Percentiles rank a stretch among this genome's conserved stretches.
Conservation (phyloP, 768 basidiomycete genomes). For the Mycena leptocephala region DNA sequence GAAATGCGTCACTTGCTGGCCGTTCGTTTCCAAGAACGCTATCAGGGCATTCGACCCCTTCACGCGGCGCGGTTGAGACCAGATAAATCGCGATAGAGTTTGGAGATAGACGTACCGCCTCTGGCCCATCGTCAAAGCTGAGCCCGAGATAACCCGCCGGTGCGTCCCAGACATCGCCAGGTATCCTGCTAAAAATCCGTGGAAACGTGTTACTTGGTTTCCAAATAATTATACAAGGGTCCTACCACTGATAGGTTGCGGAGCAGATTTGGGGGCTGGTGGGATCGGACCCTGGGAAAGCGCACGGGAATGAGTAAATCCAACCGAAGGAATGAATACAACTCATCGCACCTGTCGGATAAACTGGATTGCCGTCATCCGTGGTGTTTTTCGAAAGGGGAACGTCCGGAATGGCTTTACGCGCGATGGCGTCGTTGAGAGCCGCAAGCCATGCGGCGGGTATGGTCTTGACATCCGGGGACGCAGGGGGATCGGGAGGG, state of each 20-base stretch:
- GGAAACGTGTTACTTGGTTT: too few species aligned
- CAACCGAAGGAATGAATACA: background rate
- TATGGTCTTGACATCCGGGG: background rate
- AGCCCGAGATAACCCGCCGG: slow-evolving; percentile 78
- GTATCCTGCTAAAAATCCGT: too few species aligned
- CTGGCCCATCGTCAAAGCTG: slow-evolving; percentile 89
- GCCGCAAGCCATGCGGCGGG: slow-evolving; percentile 46
- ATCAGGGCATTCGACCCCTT: slow-evolving; percentile 69
- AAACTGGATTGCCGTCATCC: slow-evolving; percentile 51
- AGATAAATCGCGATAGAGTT: background rate
- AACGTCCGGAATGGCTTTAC: slow-evolving; percentile 83
- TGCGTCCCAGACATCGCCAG: slow-evolving; percentile 83
- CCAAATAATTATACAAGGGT: too few species aligned
- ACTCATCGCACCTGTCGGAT: slow-evolving; percentile 54
- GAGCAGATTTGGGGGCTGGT: slow-evolving; percentile 78
- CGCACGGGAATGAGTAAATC: background rate
- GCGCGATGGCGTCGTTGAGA: slow-evolving; percentile 73
- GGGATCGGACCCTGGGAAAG: slow-evolving; percentile 44
- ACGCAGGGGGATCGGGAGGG: slow-evolving; percentile 22
- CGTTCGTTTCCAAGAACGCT: slow-evolving; percentile 75
- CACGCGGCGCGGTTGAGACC: background rate
- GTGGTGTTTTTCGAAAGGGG: slow-evolving; percentile 61
- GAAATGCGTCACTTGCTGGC: slow-evolving; percentile 86
- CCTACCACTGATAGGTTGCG: slow-evolving; percentile 48
- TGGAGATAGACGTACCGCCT: slow-evolving; percentile 44